Evolutionary conservation across 345 rosid species (phyloP).

Genomic region (Pistacia integerrima): DNA sequence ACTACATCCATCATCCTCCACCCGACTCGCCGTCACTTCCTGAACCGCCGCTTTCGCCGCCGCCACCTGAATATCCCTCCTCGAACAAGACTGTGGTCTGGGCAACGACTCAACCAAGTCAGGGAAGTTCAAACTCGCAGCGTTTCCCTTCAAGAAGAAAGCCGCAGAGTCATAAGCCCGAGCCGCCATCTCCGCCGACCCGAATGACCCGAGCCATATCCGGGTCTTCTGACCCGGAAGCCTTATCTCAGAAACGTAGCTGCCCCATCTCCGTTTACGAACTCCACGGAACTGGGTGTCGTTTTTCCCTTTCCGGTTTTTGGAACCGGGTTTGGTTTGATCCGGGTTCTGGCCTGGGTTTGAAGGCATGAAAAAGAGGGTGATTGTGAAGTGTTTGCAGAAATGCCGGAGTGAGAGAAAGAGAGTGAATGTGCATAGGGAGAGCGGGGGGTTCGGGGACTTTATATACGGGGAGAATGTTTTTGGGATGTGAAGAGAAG

Average conservation of each 20-base stretch:
- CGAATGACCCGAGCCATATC: conserved; percentile 36
- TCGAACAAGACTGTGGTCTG: conserved; percentile 24
- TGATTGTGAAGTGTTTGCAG: not conserved
- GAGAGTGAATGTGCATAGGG: not conserved
- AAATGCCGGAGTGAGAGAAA: not conserved
- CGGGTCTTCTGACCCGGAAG: conserved; percentile 33
- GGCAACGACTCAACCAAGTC: conserved; percentile 30
- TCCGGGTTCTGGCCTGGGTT: not conserved
- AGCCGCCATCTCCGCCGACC: conserved; percentile 33
- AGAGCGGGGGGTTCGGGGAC: no score
- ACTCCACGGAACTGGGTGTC: conserved; percentile 28
- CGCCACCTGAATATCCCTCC: conserved; percentile 34
- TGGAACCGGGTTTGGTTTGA: conserved; percentile 1
- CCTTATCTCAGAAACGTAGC: conserved; percentile 36
- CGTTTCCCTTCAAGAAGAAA: conserved; percentile 28
- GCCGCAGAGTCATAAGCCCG: conserved; percentile 39
- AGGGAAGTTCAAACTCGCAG: conserved; percentile 33
- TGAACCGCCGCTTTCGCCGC: conserved; percentile 27
- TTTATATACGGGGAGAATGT: not conserved
- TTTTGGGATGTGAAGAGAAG: not conserved
- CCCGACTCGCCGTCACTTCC: not conserved
- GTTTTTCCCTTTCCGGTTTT: conserved; percentile 17
- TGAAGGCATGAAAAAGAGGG: conserved; percentile 7
- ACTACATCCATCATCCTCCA: conserved; percentile 3
- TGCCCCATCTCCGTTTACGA: conserved; percentile 36